phyloP scores from a whole-genome alignment of 179 eudicot genomes.

The Amaranthus tricolor region DNA sequence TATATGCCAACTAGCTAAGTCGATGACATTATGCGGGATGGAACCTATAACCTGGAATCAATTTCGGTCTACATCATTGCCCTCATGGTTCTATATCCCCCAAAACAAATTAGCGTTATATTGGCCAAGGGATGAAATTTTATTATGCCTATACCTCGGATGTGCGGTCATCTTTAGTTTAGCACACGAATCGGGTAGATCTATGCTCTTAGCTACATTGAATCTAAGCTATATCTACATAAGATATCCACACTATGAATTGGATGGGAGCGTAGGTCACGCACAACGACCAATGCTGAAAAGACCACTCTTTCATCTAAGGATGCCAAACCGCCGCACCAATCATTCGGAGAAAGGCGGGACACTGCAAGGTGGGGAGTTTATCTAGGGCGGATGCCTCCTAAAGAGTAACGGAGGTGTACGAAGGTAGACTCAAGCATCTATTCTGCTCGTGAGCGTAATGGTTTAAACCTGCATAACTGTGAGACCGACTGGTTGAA shows the following conservation, averaged over 20 bases:
- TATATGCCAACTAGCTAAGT: too few relatives aligned
- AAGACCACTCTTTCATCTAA: background rate
- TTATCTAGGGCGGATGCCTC: too few relatives aligned
- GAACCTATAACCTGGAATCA: too few relatives aligned
- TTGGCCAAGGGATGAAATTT: background rate
- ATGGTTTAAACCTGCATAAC: conserved; percentile 2
- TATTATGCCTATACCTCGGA: background rate
- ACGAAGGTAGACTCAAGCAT: background rate
- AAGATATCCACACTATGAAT: background rate
- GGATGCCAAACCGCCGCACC: too few relatives aligned
- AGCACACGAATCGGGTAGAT: background rate
- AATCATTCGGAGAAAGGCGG: too few relatives aligned
- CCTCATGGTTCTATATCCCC: too few relatives aligned
- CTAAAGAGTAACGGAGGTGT: too few relatives aligned
- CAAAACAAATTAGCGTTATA: background rate
- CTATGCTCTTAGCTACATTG: too few relatives aligned
- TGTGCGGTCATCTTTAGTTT: background rate
- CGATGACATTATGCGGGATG: too few relatives aligned
- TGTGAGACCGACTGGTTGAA: conserved; percentile 1
- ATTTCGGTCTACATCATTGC: too few relatives aligned
- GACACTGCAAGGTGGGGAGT: too few relatives aligned
- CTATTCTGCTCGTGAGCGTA: conserved; percentile 6
- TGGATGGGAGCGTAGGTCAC: background rate
- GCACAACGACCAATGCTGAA: background rate
- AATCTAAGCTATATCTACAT: background rate